Percentiles rank a stretch among this genome's conserved stretches.
These are phyloP conservation scores for Diaporthe humulicola DNA, from an alignment of 2,329 filamentous ascomycete genomes.

Conservation along the genomic window DNA sequence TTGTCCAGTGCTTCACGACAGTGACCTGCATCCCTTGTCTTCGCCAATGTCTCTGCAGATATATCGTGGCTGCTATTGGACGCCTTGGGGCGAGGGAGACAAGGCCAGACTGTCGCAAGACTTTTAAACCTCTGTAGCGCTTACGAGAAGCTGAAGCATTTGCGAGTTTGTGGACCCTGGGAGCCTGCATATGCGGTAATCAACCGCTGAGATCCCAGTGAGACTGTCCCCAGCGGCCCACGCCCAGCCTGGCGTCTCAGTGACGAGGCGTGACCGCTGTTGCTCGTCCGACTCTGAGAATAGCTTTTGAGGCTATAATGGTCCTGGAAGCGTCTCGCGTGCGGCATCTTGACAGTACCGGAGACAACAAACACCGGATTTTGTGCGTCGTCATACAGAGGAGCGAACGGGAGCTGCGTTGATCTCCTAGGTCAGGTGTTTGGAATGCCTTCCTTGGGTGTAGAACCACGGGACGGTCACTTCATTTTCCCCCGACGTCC, in stretches of 20 bases:
- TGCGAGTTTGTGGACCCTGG: constrained; percentile 7
- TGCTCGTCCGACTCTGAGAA: background rate
- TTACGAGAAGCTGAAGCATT: constrained; percentile 7
- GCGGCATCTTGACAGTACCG: background rate
- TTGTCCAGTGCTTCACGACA: constrained; percentile 5
- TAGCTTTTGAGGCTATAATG: background rate
- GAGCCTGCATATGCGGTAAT: constrained; percentile 7
- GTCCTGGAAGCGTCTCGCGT: background rate
- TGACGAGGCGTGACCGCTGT: constrained; percentile 1
- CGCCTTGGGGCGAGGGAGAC: constrained; percentile 15
- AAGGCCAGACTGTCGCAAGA: constrained; percentile 12
- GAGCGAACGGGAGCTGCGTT: constrained; percentile 1
- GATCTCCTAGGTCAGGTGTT: background rate
- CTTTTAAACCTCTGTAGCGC: constrained; percentile 20
- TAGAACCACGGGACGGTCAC: background rate
- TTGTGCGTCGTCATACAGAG: constrained; percentile 29
- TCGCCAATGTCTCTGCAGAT: constrained; percentile 10
- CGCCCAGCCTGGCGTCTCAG: constrained; percentile 3
- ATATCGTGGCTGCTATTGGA: constrained; percentile 20
- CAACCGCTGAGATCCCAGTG: constrained; percentile 30
- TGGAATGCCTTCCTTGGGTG: background rate
- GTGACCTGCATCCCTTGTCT: constrained; percentile 35
- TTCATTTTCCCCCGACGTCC: background rate
- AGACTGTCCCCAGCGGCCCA: background rate
- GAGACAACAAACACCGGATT: constrained; percentile 8